These are phyloP conservation scores for Cytospora leucostoma DNA, from an alignment of 2,329 filamentous ascomycete species.

Conservation along the genomic window DNA sequence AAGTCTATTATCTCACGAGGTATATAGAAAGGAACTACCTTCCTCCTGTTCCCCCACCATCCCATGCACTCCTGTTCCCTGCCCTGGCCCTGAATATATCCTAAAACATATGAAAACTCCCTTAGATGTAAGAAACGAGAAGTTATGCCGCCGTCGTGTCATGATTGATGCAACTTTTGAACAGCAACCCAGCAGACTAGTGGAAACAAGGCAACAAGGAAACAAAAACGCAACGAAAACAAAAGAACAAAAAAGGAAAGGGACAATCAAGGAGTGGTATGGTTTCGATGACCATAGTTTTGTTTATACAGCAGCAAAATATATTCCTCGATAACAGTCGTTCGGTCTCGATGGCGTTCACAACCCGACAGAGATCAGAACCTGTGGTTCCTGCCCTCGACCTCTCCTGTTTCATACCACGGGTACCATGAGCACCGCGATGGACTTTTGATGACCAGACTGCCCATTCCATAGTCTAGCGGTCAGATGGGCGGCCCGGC, in stretches of 20 bases:
- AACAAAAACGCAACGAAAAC: background rate
- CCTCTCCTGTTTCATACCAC: slow-evolving; percentile 3
- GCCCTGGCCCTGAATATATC: background rate
- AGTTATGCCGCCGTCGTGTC: background rate
- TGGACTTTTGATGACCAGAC: background rate
- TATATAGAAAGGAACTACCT: no score
- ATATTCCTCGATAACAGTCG: slow-evolving; percentile 15
- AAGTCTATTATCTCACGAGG: no score
- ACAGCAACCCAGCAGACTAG: background rate
- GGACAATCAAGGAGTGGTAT: slow-evolving; percentile 13
- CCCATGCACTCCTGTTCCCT: background rate
- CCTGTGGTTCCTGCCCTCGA: background rate
- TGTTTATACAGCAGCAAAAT: slow-evolving; percentile 29
- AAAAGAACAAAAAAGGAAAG: slow-evolving; percentile 8
- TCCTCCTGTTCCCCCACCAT: no score
- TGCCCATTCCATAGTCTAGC: background rate
- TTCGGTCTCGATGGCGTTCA: background rate
- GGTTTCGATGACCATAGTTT: slow-evolving; percentile 24
- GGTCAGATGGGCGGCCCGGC: background rate
- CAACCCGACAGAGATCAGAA: background rate
- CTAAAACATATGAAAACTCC: slow-evolving; percentile 3
- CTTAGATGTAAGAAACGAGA: background rate
- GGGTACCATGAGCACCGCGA: background rate
- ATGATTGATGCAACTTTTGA: slow-evolving; percentile 1
- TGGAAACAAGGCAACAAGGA: background rate